Evolutionary conservation across 805 yeast genomes (phyloP).

Genomic region (Schwanniomyces occidentalis): DNA sequence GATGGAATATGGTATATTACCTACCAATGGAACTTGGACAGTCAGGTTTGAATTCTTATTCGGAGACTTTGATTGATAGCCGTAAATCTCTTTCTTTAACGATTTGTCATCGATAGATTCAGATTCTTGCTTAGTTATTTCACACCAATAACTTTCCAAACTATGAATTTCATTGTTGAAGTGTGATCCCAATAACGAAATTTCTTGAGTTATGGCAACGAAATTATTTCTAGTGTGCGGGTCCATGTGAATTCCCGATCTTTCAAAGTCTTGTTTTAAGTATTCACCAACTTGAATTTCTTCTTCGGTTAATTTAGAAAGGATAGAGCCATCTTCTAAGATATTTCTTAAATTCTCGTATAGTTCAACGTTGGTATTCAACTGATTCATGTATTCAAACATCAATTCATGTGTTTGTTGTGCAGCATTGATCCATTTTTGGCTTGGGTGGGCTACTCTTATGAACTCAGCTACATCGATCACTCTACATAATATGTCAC

Average conservation of each 20-base stretch:
- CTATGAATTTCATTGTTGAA: slow-evolving; percentile 55
- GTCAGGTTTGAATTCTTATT: slow-evolving; percentile 3
- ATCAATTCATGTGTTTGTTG: slow-evolving; percentile 83
- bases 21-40: slow-evolving; percentile 43
- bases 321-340: slow-evolving; percentile 39
- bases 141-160: slow-evolving; percentile 38
- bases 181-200: slow-evolving; percentile 78
- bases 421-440: slow-evolving; percentile 71
- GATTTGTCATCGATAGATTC: slow-evolving; percentile 20
- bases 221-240: slow-evolving; percentile 64
- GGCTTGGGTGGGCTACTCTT: slow-evolving; percentile 82
- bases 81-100: slow-evolving; percentile 25
- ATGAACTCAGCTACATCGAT: slow-evolving; percentile 93
- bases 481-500: slow-evolving; percentile 87
- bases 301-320: slow-evolving; percentile 55
- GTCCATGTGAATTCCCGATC: slow-evolving; percentile 85
- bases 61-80: slow-evolving; percentile 27
- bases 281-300: slow-evolving; percentile 82
- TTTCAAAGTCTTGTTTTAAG: slow-evolving; percentile 79
- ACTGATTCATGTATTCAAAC: slow-evolving; percentile 90
- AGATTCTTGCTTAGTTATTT: slow-evolving; percentile 30
- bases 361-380: slow-evolving; percentile 80
- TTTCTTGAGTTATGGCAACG: slow-evolving; percentile 75
- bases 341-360: slow-evolving; percentile 61
- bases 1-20: slow-evolving; percentile 64